Conservation (phyloP, 1,284 basidiomycete genomes). For the Bondarzewia mesenterica region DNA sequence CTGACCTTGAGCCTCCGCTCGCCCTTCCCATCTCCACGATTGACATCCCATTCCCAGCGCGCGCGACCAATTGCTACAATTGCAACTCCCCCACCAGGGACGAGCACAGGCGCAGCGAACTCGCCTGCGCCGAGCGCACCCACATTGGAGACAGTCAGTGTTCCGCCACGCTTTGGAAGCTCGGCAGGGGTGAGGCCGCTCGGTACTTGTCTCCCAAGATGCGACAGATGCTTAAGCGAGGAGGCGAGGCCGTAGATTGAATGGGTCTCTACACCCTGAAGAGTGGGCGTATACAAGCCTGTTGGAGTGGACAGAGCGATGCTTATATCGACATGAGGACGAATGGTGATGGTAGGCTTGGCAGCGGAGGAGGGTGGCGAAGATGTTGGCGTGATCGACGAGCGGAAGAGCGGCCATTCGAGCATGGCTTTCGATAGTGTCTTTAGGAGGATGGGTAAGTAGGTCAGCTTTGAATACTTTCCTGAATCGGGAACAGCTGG, state of each 20-base stretch:
- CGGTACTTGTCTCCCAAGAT: constrained; percentile 60
- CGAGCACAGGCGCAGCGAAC: constrained; percentile 70
- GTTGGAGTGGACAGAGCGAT: constrained; percentile 77
- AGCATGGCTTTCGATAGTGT: constrained; percentile 74
- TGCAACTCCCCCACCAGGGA: constrained; percentile 84
- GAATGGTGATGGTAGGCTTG: constrained; percentile 62
- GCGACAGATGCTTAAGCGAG: constrained; percentile 50
- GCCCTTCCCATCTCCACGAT: constrained; percentile 35
- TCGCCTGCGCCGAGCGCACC: constrained; percentile 74
- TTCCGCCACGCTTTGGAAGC: constrained; percentile 65
- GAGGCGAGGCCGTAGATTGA: constrained; percentile 64
- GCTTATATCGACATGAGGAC: constrained; percentile 64
- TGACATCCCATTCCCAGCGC: constrained; percentile 75
- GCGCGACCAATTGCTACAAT: constrained; percentile 86
- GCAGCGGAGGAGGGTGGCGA: constrained; percentile 12
- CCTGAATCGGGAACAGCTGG: constrained; percentile 34
- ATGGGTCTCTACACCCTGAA: constrained; percentile 52
- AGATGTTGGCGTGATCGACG: constrained; percentile 49
- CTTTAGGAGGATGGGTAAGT: constrained; percentile 84
- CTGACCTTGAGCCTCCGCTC: constrained; percentile 64
- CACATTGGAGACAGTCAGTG: constrained; percentile 83
- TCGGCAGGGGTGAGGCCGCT: constrained; percentile 54
- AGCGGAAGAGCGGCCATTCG: constrained; percentile 78
- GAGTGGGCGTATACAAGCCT: constrained; percentile 82
- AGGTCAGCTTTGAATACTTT: constrained; percentile 63